Conservation (phyloP, 2,329 filamentous ascomycete species). For the Hymenotorrendiella dingleyae region DNA sequence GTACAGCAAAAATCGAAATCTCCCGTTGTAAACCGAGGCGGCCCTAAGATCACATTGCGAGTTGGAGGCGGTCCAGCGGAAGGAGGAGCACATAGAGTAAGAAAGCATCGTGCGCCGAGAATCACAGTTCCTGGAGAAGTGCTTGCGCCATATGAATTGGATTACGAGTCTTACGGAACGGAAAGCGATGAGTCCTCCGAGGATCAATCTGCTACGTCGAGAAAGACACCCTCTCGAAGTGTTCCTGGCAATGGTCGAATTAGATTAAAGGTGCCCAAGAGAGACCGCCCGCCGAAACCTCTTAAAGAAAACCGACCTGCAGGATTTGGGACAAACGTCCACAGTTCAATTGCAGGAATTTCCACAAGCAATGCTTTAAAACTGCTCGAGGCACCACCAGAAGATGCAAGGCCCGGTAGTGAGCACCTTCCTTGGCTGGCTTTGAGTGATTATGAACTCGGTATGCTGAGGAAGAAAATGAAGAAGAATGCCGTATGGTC, state of each 20-base stretch:
- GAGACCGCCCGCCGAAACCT: conserved; percentile 22
- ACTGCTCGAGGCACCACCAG: conserved; percentile 49
- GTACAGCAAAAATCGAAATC: conserved; percentile 41
- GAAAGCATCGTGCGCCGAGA: conserved; percentile 40
- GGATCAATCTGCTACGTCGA: conserved; percentile 30
- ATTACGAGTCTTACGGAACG: conserved; percentile 50
- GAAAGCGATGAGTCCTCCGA: conserved; percentile 25
- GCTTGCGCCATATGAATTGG: conserved; percentile 58
- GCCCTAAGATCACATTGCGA: conserved; percentile 42
- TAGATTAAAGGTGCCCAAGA: conserved; percentile 27
- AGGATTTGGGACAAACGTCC: conserved; percentile 31
- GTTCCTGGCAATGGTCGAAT: conserved; percentile 18
- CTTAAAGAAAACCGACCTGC: conserved; percentile 27
- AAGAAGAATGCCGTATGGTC: conserved; percentile 88
- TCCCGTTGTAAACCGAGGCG: conserved; percentile 43
- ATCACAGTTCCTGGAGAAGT: conserved; percentile 64
- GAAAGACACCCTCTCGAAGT: conserved; percentile 20
- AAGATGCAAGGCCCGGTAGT: conserved; percentile 53
- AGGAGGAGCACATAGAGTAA: conserved; percentile 12
- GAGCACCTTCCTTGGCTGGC: conserved; percentile 59
- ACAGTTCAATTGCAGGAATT: conserved; percentile 31
- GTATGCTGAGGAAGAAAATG: conserved; percentile 73
- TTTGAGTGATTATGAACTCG: conserved; percentile 59
- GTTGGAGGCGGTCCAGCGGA: conserved; percentile 37
- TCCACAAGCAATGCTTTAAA: conserved; percentile 33